Conservation (phyloP, 2,329 filamentous ascomycete genomes). For the Davidsoniella australis region DNA sequence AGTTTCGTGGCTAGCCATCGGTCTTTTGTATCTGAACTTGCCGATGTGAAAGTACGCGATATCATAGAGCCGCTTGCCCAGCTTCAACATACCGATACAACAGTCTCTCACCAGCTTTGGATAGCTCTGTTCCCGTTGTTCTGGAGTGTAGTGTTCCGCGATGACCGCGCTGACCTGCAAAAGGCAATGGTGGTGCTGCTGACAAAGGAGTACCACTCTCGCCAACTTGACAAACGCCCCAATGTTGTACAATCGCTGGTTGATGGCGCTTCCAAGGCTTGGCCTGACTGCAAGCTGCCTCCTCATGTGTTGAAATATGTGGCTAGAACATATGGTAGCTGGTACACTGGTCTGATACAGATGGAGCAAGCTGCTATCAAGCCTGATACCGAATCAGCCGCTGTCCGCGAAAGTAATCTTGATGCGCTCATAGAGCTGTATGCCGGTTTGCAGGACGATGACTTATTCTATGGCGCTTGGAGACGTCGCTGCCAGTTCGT, state of each 20-base stretch:
- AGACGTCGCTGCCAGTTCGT: conserved; percentile 87
- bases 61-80: conserved; percentile 80
- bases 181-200: conserved; percentile 78
- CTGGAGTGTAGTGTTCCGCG: conserved; percentile 75
- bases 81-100: conserved; percentile 74
- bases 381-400: conserved; percentile 67
- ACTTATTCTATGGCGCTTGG: conserved; percentile 96
- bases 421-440: conserved; percentile 94
- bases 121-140: conserved; percentile 78
- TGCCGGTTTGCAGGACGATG: conserved; percentile 77
- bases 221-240: conserved; percentile 85
- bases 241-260: conserved; percentile 90
- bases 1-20: conserved; percentile 59
- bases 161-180: conserved; percentile 80
- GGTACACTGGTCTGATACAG: conserved; percentile 87
- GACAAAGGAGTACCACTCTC: conserved; percentile 87
- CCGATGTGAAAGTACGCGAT: conserved; percentile 75
- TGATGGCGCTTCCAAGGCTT: conserved; percentile 69
- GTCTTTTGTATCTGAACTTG: conserved; percentile 68
- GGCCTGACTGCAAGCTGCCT: conserved; percentile 78
- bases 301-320: conserved; percentile 93
- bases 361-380: conserved; percentile 78
- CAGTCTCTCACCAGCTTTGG: conserved; percentile 80
- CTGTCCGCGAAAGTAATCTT: conserved; percentile 80
- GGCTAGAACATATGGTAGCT: conserved; percentile 84